Base-by-base conservation (phyloP, 2,329 filamentous ascomycete species). In the Calonectria fujianensis region DNA sequence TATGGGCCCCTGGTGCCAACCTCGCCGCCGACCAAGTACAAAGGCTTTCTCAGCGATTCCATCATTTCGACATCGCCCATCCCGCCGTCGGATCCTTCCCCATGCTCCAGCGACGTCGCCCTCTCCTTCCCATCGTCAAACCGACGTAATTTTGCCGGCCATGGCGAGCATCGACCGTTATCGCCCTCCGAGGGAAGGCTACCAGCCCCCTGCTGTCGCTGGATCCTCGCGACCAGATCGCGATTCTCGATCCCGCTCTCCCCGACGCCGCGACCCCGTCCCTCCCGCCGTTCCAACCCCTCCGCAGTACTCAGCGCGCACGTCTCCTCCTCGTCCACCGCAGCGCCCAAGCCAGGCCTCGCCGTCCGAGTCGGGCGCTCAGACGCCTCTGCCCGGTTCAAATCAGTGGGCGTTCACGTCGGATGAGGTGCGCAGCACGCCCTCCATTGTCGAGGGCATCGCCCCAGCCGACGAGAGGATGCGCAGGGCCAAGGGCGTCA, bases 401-500 rank as follows among this genome's bases (percentile, higher is more conserved):
- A 90, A 88, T 76, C 96, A 98, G 89, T 99, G 97, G 97, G 90
- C 95, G 70, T 98, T 98, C 84, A 95, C 93, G 18, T 90, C 94
- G 59, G 93, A 95, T 63, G 97, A 99, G 86, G 90, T 98, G 32
- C 87, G 91, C 69, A 94, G 94, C 82, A 94, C 95, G 9, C 97
- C 97, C 0, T 97, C 95, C 68, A 93, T 97, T 74, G 86, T 96
- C 18, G 95, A 98, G 79, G 96, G 96, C 29, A 91, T 98, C 83
- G 85, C 92, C 11, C 89, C 93, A 4, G 91, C 93, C 37, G 93
- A 97, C 82, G 97, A 98, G 86, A 90, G 95, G 76, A 90, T 94
- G 77, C 90, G 94, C 73, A 92, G 97, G 71, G 94, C 94, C 75
- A 98, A 98, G 84, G 96, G 97, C 61, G 94, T 98, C 82, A 98